A percentile compares a stretch with the other conserved stretches of the same genome.
These are phyloP conservation scores for Ustilago hordei DNA, from an alignment of 1,284 basidiomycete genomes.

Conservation along the genomic window DNA sequence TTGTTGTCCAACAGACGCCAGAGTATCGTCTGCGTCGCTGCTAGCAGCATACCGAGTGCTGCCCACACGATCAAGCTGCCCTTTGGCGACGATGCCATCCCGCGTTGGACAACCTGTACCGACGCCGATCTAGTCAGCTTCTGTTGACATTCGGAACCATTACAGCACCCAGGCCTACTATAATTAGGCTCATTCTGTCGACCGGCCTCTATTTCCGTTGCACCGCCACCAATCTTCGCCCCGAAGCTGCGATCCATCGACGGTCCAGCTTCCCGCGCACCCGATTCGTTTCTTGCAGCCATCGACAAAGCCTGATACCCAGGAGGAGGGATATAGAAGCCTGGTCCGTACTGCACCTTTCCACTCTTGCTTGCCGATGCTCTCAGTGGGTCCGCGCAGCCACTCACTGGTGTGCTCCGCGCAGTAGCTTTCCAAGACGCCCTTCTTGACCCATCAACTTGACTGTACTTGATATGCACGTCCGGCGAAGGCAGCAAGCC, in stretches of 20 bases:
- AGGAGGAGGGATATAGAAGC: constrained; percentile 41
- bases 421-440: constrained; percentile 10
- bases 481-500: neutral
- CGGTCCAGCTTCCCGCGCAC: neutral
- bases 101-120: neutral
- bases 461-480: neutral
- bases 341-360: constrained; percentile 17
- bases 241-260: neutral
- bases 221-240: neutral
- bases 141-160: neutral
- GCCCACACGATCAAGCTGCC: constrained; percentile 16
- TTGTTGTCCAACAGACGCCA: constrained; percentile 9
- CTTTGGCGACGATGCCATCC: neutral
- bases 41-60: constrained; percentile 25
- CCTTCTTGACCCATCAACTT: neutral
- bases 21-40: constrained; percentile 16
- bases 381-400: constrained; percentile 4
- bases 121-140: neutral
- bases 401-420: neutral
- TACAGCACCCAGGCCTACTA: neutral
- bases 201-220: neutral
- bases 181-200: neutral
- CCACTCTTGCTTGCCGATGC: neutral
- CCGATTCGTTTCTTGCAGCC: neutral
- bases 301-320: constrained; percentile 19